phyloP scores from a whole-genome alignment of 148 eudicot genomes.

The Rhododendron williamsianum region DNA sequence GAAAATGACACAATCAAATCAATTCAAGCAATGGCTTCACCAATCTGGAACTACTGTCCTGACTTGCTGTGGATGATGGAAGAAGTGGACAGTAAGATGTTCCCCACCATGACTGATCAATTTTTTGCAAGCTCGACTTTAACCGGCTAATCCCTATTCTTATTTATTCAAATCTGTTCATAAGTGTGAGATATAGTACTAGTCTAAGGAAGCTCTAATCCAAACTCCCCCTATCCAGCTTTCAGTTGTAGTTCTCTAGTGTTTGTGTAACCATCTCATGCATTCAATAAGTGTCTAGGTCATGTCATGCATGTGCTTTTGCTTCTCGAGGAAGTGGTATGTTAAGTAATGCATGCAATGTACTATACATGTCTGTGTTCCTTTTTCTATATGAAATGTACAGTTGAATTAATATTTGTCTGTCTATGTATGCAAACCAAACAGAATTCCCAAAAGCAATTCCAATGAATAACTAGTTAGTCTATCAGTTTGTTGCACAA shows the following conservation, averaged over 20 bases:
- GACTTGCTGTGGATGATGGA: constrained; percentile 46
- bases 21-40: constrained; percentile 41
- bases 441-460: background rate
- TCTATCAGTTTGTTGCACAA: background rate
- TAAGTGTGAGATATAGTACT: constrained; percentile 4
- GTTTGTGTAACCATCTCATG: background rate
- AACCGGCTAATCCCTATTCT: constrained; percentile 28
- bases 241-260: background rate
- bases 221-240: background rate
- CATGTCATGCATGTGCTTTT: background rate
- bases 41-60: constrained; percentile 61
- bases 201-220: constrained; percentile 19
- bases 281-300: background rate
- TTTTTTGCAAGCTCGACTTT: constrained; percentile 14
- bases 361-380: background rate
- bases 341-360: constrained; percentile 1
- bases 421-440: background rate
- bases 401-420: background rate
- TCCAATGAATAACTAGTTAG: background rate
- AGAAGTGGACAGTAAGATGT: constrained; percentile 40
- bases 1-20: constrained; percentile 48
- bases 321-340: background rate
- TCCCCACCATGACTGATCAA: constrained; percentile 27
- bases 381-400: background rate
- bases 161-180: constrained; percentile 17